A percentile compares a stretch with the other conserved stretches of the same genome.
These are phyloP conservation scores for Mrakia blollopis DNA, from an alignment of 768 basidiomycete species.

Conservation along the genomic window DNA sequence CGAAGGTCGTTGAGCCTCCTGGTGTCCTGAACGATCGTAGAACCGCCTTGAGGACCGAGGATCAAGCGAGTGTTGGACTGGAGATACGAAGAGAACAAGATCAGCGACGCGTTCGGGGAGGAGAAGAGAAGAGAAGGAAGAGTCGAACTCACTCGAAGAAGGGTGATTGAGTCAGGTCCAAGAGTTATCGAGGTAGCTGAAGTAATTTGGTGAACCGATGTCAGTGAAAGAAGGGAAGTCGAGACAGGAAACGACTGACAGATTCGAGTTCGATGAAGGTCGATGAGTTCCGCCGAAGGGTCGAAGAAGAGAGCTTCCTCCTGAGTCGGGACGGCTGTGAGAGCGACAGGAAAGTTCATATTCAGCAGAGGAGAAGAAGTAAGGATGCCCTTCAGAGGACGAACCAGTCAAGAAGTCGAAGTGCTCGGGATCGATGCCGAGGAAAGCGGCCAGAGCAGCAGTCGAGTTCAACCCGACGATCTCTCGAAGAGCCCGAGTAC, in stretches of 20 bases:
- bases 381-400: neutral
- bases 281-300: neutral
- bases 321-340: neutral
- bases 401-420: neutral
- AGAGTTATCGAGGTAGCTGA: constrained; percentile 1
- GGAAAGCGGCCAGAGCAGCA: neutral
- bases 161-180: neutral
- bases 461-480: neutral
- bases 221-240: neutral
- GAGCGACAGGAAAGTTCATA: neutral
- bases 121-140: neutral
- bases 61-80: neutral
- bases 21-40: neutral
- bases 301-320: constrained; percentile 7
- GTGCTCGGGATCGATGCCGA: neutral
- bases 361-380: neutral
- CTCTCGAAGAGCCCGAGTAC: constrained; percentile 4
- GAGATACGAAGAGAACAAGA: neutral
- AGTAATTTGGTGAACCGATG: neutral
- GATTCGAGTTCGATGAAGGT: neutral
- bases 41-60: neutral
- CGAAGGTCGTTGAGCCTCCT: constrained; percentile 8
- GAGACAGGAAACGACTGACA: neutral
- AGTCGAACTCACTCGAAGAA: neutral
- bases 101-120: neutral